Conservation (phyloP, 805 yeast genomes). For the Starmerella bombi region DNA sequence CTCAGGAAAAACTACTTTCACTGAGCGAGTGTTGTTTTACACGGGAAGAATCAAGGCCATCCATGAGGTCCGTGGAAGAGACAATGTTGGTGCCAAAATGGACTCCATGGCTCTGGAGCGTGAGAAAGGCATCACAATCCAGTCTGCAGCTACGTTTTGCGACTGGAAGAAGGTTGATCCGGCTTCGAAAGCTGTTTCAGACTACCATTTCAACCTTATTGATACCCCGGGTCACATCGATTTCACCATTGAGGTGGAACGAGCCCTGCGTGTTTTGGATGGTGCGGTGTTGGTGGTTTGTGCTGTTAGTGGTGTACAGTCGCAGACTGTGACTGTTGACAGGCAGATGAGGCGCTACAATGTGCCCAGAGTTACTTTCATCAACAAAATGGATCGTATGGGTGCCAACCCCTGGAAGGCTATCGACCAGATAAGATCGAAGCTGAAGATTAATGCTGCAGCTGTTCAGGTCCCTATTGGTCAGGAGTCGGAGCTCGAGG, state of each 20-base stretch:
- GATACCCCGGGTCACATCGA: slow-evolving; percentile 99
- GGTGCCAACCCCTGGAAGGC: slow-evolving; percentile 96
- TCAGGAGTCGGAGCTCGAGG: slow-evolving; percentile 67
- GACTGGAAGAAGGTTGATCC: slow-evolving; percentile 61
- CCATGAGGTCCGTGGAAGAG: slow-evolving; percentile 66
- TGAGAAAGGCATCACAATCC: slow-evolving; percentile 97
- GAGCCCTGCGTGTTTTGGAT: slow-evolving; percentile 94
- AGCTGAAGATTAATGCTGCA: slow-evolving; percentile 88
- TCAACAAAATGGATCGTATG: slow-evolving; percentile 98
- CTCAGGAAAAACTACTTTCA: slow-evolving; percentile 95
- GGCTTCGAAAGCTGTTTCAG: slow-evolving; percentile 19
- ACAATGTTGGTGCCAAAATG: slow-evolving; percentile 98
- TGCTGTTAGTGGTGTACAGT: slow-evolving; percentile 97
- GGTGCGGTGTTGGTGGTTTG: slow-evolving; percentile 98
- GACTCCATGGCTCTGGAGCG: slow-evolving; percentile 98
- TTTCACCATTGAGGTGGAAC: slow-evolving; percentile 95
- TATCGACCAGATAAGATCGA: slow-evolving; percentile 75
- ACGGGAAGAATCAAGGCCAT: slow-evolving; percentile 66
- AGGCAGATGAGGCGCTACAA: slow-evolving; percentile 98
- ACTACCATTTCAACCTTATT: slow-evolving; percentile 82
- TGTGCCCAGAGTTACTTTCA: slow-evolving; percentile 90
- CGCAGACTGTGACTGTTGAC: slow-evolving; percentile 96
- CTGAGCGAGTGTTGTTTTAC: slow-evolving; percentile 90
- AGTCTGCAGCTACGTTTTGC: slow-evolving; percentile 97
- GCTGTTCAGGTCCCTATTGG: slow-evolving; percentile 98